Conservation (phyloP, 2,329 filamentous ascomycete species). For the Eurotiales sp. region DNA sequence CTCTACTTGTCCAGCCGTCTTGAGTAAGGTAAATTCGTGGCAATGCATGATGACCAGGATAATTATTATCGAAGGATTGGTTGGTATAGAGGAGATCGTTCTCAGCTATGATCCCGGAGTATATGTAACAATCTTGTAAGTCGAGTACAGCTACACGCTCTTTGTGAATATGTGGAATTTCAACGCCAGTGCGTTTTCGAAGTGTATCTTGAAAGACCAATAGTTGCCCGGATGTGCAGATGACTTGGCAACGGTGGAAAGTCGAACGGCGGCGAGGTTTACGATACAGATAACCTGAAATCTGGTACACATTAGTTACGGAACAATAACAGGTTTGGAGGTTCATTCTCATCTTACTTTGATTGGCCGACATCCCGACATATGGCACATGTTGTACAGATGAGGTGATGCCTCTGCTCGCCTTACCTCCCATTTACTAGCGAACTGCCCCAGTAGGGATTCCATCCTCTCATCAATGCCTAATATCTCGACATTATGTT, state of each 20-base stretch:
- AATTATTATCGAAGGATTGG: conserved; percentile 61
- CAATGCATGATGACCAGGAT: conserved; percentile 56
- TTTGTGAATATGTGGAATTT: conserved; percentile 59
- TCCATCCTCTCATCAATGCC: conserved; percentile 65
- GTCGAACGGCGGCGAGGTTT: conserved; percentile 61
- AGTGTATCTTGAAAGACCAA: conserved; percentile 60
- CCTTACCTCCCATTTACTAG: conserved; percentile 65
- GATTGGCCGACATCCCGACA: conserved; percentile 60
- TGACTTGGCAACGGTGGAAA: conserved; percentile 58
- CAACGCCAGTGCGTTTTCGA: conserved; percentile 52
- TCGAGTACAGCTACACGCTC: conserved; percentile 57
- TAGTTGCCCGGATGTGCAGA: conserved; percentile 58
- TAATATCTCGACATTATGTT: conserved; percentile 56
- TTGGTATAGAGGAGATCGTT: conserved; percentile 62
- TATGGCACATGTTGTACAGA: conserved; percentile 66
- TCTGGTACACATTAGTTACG: conserved; percentile 27
- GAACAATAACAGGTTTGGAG: neutral
- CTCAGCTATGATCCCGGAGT: conserved; percentile 61
- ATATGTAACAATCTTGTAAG: conserved; percentile 62
- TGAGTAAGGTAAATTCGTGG: conserved; percentile 56
- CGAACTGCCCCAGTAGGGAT: conserved; percentile 62
- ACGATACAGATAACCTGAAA: conserved; percentile 60
- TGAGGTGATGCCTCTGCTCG: conserved; percentile 60
- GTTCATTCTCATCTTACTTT: conserved; percentile 33
- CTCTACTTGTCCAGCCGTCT: conserved; percentile 59